phyloP scores from a whole-genome alignment of 108 stramenopile species.

The Pseudonitzschia multistriata region DNA sequence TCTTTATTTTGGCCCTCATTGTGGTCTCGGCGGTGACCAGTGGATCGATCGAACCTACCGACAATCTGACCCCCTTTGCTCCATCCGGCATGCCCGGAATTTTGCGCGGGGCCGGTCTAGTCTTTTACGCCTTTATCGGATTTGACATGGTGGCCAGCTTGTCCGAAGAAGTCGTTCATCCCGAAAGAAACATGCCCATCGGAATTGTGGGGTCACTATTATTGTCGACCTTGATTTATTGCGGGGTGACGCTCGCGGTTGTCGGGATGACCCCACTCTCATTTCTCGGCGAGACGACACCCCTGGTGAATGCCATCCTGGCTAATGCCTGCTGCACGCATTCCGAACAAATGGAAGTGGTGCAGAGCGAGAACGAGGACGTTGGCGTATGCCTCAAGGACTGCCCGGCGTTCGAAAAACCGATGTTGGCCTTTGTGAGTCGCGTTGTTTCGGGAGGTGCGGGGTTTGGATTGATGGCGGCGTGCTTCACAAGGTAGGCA shows the following conservation, averaged over 20 bases:
- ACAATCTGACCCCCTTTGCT: constrained; percentile 48
- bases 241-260: constrained; percentile 71
- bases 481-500: constrained; percentile 36
- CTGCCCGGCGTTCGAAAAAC: constrained; percentile 21
- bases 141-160: constrained; percentile 88
- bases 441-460: constrained; percentile 47
- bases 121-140: constrained; percentile 93
- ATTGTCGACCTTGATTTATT: constrained; percentile 72
- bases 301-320: constrained; percentile 49
- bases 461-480: constrained; percentile 49
- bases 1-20: constrained; percentile 47
- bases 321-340: constrained; percentile 56
- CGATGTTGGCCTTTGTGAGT: constrained; percentile 14
- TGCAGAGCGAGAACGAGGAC: not conserved
- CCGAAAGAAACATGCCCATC: constrained; percentile 77
- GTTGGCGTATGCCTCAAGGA: constrained; percentile 25
- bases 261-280: constrained; percentile 80
- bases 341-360: constrained; percentile 21
- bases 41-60: constrained; percentile 27
- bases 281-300: constrained; percentile 44
- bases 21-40: constrained; percentile 38
- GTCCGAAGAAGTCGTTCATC: constrained; percentile 87
- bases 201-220: constrained; percentile 79
- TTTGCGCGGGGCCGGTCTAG: constrained; percentile 48
- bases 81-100: constrained; percentile 41